Evolutionary conservation across 164 flowering plant genomes (phyloP).

Genomic region (Pachysandra terminalis): DNA sequence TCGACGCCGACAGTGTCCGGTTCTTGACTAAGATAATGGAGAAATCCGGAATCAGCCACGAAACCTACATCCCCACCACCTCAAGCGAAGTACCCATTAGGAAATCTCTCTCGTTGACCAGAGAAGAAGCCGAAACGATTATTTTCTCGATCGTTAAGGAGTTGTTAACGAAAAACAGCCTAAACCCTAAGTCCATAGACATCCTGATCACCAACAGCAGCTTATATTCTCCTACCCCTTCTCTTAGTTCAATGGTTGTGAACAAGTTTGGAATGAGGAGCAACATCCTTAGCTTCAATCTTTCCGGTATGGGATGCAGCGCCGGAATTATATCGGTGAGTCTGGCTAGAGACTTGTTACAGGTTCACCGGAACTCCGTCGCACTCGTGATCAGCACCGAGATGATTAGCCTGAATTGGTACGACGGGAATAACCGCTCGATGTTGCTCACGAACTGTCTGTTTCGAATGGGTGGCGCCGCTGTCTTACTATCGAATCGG

Average conservation of each 20-base stretch:
- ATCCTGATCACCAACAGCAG: slow-evolving; percentile 21
- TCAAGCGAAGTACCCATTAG: slow-evolving; percentile 7
- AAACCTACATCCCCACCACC: slow-evolving; percentile 22
- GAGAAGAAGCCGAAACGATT: slow-evolving; percentile 20
- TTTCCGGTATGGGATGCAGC: slow-evolving; percentile 49
- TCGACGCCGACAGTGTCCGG: slow-evolving; percentile 14
- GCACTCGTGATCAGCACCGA: slow-evolving; percentile 39
- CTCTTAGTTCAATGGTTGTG: slow-evolving; percentile 25
- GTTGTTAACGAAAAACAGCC: slow-evolving; percentile 17
- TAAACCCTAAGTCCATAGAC: slow-evolving; percentile 25
- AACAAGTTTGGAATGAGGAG: slow-evolving; percentile 30
- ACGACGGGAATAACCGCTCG: slow-evolving; percentile 32
- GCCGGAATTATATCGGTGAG: slow-evolving; percentile 29
- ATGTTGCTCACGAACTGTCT: slow-evolving; percentile 40
- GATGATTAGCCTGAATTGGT: slow-evolving; percentile 25
- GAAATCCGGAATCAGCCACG: slow-evolving; percentile 29
- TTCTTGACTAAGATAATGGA: slow-evolving; percentile 27
- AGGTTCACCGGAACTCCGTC: slow-evolving; percentile 21
- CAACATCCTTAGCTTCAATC: slow-evolving; percentile 32
- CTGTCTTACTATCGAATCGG: slow-evolving; percentile 33
- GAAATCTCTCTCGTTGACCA: slow-evolving; percentile 1
- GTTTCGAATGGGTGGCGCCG: slow-evolving; percentile 47
- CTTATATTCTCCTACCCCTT: slow-evolving; percentile 31
- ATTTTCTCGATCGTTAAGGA: slow-evolving; percentile 20
- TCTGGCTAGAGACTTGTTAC: slow-evolving; percentile 27